These are phyloP conservation scores for Pestalotiopsis sp. DNA, from an alignment of 2,329 filamentous ascomycete genomes.

Conservation along the genomic window DNA sequence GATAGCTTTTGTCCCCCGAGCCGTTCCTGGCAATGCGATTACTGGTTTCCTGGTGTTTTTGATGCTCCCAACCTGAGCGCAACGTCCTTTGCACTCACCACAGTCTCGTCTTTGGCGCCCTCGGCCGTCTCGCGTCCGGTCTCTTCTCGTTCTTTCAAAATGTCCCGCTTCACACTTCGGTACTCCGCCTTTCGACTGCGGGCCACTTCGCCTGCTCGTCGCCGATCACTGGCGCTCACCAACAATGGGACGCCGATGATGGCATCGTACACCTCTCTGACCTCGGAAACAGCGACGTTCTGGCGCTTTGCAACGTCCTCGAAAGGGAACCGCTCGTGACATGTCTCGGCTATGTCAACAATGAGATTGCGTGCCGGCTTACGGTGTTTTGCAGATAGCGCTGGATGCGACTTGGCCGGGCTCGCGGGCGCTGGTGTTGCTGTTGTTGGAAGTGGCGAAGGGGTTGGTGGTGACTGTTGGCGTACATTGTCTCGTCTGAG, in stretches of 20 bases:
- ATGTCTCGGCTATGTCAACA: conserved; percentile 52
- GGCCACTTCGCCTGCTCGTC: conserved; percentile 42
- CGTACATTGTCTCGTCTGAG: not conserved
- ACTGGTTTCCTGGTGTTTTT: not conserved
- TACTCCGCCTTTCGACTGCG: conserved; percentile 45
- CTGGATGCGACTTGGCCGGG: conserved; percentile 24
- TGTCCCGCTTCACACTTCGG: conserved; percentile 41
- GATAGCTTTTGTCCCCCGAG: not conserved
- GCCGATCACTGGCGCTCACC: conserved; percentile 46
- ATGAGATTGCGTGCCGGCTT: conserved; percentile 42
- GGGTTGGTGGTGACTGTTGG: not conserved
- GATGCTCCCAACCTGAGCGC: conserved; percentile 8
- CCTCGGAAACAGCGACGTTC: conserved; percentile 41
- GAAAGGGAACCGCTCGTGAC: conserved; percentile 48
- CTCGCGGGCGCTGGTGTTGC: conserved; percentile 13
- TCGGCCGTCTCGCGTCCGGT: conserved; percentile 12
- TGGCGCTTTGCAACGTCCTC: conserved; percentile 48
- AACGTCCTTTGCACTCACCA: conserved; percentile 6
- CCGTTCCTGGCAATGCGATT: not conserved
- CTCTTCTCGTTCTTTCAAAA: conserved; percentile 20
- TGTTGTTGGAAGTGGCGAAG: not conserved
- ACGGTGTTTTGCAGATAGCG: conserved; percentile 29
- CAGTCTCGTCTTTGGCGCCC: conserved; percentile 5
- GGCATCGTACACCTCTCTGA: conserved; percentile 49
- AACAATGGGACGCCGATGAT: conserved; percentile 51